Evolutionary conservation across 2,329 filamentous ascomycete species (phyloP).

Genomic region (Pestalotiopsis sp.): DNA sequence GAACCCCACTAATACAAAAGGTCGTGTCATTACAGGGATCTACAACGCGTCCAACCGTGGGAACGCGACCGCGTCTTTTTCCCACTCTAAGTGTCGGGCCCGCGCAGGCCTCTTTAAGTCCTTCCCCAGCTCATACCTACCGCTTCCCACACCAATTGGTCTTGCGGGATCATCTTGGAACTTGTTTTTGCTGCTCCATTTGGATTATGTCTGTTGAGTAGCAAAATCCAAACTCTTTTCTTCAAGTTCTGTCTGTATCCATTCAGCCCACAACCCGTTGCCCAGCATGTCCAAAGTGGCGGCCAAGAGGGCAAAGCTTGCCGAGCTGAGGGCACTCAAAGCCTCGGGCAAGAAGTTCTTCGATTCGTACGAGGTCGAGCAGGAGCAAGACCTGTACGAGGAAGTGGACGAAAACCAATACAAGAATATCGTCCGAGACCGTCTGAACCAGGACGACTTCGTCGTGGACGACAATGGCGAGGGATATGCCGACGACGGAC

Average conservation of each 20-base stretch:
- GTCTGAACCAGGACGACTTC: conserved; percentile 93
- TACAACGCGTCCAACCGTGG: not conserved
- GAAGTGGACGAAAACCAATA: conserved; percentile 97
- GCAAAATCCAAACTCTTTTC: not conserved
- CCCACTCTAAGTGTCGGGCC: conserved; percentile 3
- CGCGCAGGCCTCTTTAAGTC: not conserved
- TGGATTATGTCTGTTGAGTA: not conserved
- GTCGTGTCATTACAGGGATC: conserved; percentile 8
- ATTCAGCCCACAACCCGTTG: not conserved
- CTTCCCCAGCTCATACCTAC: not conserved
- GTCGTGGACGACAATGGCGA: conserved; percentile 98
- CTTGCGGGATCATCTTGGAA: not conserved
- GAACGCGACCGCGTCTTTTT: conserved; percentile 11
- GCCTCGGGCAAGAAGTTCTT: conserved; percentile 90
- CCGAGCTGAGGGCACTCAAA: conserved; percentile 82
- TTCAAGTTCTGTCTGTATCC: not conserved
- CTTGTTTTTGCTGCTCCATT: not conserved
- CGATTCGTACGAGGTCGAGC: conserved; percentile 82
- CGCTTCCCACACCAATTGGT: conserved; percentile 6
- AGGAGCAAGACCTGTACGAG: conserved; percentile 86
- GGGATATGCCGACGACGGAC: conserved; percentile 94
- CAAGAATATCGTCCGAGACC: conserved; percentile 89
- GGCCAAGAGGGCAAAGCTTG: conserved; percentile 58
- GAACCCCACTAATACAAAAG: conserved; percentile 1
- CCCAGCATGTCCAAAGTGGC: conserved; percentile 43